Evolutionary conservation across 345 rosid genomes (phyloP), one percentile per base, ranked within the genome.

Genomic region (Eucalyptus erythrocorys): DNA sequence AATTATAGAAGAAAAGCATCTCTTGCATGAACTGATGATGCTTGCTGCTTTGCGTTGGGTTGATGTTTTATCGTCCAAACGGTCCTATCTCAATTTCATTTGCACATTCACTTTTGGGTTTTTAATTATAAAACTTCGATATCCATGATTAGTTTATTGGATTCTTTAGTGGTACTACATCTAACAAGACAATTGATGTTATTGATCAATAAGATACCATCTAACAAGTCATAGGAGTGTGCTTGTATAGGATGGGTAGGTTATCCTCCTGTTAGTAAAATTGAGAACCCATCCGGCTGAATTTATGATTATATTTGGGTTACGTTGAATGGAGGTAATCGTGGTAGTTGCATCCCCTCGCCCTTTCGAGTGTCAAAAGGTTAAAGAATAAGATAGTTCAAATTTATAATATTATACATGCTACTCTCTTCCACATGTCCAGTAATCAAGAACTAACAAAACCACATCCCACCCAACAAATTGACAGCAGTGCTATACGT

Each of bases 41-140:
- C 61, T 55, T 4, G 61, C 0, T 22, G 61, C 61, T 55, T 55
- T 55, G 61, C 22, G 13, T 55, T 57, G 64, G n/a, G 14, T 57
- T 57, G 64, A 5, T 57, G 64, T 57, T 57, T 26, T 26, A 57
- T 57, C 3, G 1, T 57, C 7, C 0, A 57, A 24, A 57, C 0
- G 0, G n/a, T 57, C 64, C 6, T 57, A 57, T 24, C 61, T 55
- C 6, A 57, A 57, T 57, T 57, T 26, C 0, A 57, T 57, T 57
- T 57, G n/a, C 3, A 57, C 14, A 57, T 8, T 14, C n/a, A 26
- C 14, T 26, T 10, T 0, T 57, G 1, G 12, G 0, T 0, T 57
- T 26, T 0, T 0, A 57, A 57, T 26, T 57, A 57, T 26, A 6
- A 10, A 57, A 26, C 0, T 10, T 57, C 6, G 3, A 10, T 55